Evolutionary conservation across 176 grass and related monocot species (phyloP).

Genomic region (Elaeis guineensis): DNA sequence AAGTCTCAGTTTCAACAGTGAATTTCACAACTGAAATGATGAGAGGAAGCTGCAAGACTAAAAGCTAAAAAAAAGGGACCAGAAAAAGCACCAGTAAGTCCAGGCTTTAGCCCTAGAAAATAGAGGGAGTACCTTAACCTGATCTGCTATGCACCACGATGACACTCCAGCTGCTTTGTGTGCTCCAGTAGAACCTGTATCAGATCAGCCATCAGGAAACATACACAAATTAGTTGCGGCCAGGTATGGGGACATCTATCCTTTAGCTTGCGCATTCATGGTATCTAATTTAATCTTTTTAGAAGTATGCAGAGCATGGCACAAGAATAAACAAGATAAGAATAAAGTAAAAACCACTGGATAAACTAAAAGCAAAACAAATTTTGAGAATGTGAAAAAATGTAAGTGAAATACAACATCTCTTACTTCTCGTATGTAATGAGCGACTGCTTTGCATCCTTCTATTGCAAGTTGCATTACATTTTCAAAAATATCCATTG

Average conservation of each 20-base stretch:
- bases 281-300: too few relatives aligned
- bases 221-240: too few relatives aligned
- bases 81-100: too few relatives aligned
- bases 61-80: too few relatives aligned
- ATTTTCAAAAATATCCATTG: conserved; percentile 85
- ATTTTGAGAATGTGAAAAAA: neutral
- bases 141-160: conserved; percentile 26
- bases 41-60: too few relatives aligned
- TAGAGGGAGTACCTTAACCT: neutral
- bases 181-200: conserved; percentile 68
- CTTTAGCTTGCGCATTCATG: too few relatives aligned
- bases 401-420: conserved; percentile 7
- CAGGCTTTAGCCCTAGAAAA: too few relatives aligned
- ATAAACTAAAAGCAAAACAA: neutral
- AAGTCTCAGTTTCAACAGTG: too few relatives aligned
- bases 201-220: conserved; percentile 1
- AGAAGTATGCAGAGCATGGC: too few relatives aligned
- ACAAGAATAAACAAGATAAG: neutral
- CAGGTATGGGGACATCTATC: too few relatives aligned
- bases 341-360: neutral
- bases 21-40: too few relatives aligned
- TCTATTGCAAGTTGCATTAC: conserved; percentile 87
- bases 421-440: conserved; percentile 67
- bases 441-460: conserved; percentile 92
- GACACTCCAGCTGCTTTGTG: conserved; percentile 64